Conservation (phyloP, 106 monocot species). For the Dendrobium chrysotoxum region DNA sequence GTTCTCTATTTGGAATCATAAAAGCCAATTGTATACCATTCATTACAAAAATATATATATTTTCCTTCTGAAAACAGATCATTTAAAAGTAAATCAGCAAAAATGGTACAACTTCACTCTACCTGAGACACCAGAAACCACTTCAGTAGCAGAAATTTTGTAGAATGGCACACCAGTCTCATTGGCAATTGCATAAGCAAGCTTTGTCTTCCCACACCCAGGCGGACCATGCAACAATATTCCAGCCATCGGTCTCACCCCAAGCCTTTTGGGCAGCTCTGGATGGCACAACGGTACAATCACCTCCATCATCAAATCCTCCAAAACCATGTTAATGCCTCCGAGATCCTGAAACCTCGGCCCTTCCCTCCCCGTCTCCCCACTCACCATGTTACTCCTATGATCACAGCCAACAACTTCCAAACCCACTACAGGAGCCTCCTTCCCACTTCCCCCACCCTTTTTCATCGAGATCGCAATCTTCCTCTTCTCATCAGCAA, state of each 20-base stretch:
- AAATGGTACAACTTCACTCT: neutral
- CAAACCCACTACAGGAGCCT: neutral
- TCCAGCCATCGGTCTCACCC: slow-evolving; percentile 69
- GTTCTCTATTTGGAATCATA: neutral
- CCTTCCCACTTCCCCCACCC: slow-evolving; percentile 6
- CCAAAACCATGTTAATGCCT: slow-evolving; percentile 58
- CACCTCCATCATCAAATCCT: slow-evolving; percentile 80
- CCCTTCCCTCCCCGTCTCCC: slow-evolving; percentile 17
- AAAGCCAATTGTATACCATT: neutral
- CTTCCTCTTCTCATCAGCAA: slow-evolving; percentile 23
- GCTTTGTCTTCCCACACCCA: slow-evolving; percentile 91
- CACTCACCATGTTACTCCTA: neutral
- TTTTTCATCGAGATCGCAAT: neutral
- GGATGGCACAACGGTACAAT: slow-evolving; percentile 79
- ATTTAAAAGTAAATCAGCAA: slow-evolving; percentile 1
- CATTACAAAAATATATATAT: neutral
- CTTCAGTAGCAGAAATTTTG: slow-evolving; percentile 74
- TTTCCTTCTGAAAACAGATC: neutral
- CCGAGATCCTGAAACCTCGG: slow-evolving; percentile 83
- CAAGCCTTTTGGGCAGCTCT: slow-evolving; percentile 47
- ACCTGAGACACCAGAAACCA: slow-evolving; percentile 92
- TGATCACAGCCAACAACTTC: neutral
- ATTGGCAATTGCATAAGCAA: slow-evolving; percentile 93
- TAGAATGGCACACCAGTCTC: slow-evolving; percentile 89
- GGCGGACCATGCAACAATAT: slow-evolving; percentile 87